Conservation (phyloP, 768 basidiomycete genomes). For the Hysterangium stoloniferum region DNA sequence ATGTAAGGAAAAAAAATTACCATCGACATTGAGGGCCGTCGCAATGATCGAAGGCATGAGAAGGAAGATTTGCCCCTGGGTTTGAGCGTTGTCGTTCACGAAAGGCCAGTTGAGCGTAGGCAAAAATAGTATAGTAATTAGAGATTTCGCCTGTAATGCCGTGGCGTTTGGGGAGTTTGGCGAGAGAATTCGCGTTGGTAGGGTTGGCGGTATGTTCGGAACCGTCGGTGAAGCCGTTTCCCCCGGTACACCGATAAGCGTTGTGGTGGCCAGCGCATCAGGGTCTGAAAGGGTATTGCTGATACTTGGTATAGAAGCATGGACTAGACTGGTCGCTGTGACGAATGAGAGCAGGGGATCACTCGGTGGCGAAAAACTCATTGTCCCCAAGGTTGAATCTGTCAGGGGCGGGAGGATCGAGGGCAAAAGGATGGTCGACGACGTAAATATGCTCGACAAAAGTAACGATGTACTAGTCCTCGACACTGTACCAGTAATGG, state of each 20-base stretch:
- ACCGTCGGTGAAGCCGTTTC: not conserved
- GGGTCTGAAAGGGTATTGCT: constrained; percentile 1
- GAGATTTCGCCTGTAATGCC: not conserved
- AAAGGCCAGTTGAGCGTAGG: not conserved
- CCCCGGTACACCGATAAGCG: not conserved
- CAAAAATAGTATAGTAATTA: not conserved
- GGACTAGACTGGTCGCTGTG: not conserved
- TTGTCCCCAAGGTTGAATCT: not conserved
- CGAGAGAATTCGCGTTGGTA: not conserved
- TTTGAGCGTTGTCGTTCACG: not conserved
- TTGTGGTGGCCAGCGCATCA: not conserved
- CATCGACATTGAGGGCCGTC: not conserved
- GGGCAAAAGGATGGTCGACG: too few relatives aligned
- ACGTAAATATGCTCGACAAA: too few relatives aligned
- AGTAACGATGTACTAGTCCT: too few relatives aligned
- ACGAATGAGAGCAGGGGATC: constrained; percentile 2
- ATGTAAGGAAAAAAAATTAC: not conserved
- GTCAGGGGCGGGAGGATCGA: too few relatives aligned
- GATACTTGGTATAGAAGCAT: not conserved
- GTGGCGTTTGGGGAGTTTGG: not conserved
- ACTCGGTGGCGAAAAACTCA: not conserved
- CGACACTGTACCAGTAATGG: too few relatives aligned
- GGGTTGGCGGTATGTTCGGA: not conserved
- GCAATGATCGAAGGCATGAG: not conserved
- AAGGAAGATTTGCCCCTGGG: not conserved